phyloP scores from a whole-genome alignment of 352 stramenopile genomes.

The Pilasporangium apinafurcum region DNA sequence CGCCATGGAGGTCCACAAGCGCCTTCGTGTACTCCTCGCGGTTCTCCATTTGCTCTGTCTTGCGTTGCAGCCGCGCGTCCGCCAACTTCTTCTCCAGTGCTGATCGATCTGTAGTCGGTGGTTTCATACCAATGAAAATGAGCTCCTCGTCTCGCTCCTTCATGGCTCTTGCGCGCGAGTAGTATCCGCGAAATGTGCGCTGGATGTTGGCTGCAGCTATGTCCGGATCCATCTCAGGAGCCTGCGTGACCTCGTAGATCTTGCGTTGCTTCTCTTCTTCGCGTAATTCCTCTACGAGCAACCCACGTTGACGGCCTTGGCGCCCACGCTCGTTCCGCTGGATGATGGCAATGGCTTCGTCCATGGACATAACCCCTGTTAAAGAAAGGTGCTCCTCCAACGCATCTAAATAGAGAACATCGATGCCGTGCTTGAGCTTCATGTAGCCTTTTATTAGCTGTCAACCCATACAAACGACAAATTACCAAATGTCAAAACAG shows the following conservation, averaged over 20 bases:
- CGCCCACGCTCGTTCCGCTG: slow-evolving; percentile 88
- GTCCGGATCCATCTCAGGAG: slow-evolving; percentile 83
- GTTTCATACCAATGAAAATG: slow-evolving; percentile 93
- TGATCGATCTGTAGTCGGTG: slow-evolving; percentile 42
- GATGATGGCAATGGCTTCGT: slow-evolving; percentile 86
- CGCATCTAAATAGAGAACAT: slow-evolving; percentile 48
- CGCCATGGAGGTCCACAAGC: slow-evolving; percentile 80
- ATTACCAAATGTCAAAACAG: background rate
- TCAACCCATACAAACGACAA: slow-evolving; percentile 3
- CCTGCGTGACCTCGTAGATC: slow-evolving; percentile 65
- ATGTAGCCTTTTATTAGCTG: slow-evolving; percentile 85
- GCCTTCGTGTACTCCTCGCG: slow-evolving; percentile 89
- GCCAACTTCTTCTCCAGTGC: slow-evolving; percentile 70
- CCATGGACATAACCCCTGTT: slow-evolving; percentile 25
- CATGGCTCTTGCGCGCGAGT: slow-evolving; percentile 51
- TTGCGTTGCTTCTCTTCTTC: slow-evolving; percentile 82
- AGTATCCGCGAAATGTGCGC: slow-evolving; percentile 84
- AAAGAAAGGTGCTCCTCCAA: slow-evolving; percentile 30
- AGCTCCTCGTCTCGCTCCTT: slow-evolving; percentile 79
- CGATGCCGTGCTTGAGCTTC: slow-evolving; percentile 83
- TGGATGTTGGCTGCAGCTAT: slow-evolving; percentile 90
- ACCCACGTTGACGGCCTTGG: slow-evolving; percentile 81
- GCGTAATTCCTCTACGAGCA: slow-evolving; percentile 75
- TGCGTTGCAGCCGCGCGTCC: slow-evolving; percentile 76
- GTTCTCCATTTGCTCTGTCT: slow-evolving; percentile 88